These are phyloP conservation scores for Avicennia marina DNA, from an alignment of 257 asterid species.

Conservation along the genomic window DNA sequence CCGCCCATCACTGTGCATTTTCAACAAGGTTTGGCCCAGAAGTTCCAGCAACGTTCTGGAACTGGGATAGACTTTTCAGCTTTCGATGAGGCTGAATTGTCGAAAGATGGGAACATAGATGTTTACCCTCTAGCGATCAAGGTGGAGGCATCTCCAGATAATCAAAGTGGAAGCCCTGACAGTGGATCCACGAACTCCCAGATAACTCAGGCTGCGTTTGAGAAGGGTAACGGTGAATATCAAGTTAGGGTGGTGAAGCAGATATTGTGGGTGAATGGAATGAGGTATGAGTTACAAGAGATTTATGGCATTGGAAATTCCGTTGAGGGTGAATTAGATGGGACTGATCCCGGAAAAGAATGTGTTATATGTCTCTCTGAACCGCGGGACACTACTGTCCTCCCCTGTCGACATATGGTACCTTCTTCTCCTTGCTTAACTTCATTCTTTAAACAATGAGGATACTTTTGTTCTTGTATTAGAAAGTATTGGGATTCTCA, in stretches of 20 bases:
- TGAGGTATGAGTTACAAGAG: slow-evolving; percentile 88
- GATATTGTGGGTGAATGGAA: slow-evolving; percentile 81
- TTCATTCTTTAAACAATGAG: neutral
- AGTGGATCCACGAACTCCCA: slow-evolving; percentile 64
- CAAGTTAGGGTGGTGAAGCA: slow-evolving; percentile 86
- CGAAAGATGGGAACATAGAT: slow-evolving; percentile 55
- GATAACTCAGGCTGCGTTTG: slow-evolving; percentile 85
- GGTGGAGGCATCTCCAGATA: slow-evolving; percentile 62
- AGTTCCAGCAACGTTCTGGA: slow-evolving; percentile 80
- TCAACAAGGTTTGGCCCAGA: slow-evolving; percentile 75
- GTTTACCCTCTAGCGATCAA: slow-evolving; percentile 80
- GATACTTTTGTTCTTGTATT: neutral
- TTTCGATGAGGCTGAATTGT: slow-evolving; percentile 59
- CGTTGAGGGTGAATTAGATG: slow-evolving; percentile 64
- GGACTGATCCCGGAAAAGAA: slow-evolving; percentile 86
- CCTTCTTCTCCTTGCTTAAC: slow-evolving; percentile 2
- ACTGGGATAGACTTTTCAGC: slow-evolving; percentile 73
- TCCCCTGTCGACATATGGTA: slow-evolving; percentile 99
- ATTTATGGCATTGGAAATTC: slow-evolving; percentile 91
- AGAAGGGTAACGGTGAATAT: slow-evolving; percentile 81
- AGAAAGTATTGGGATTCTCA: too few relatives aligned
- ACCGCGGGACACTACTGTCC: slow-evolving; percentile 94
- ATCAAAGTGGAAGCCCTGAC: slow-evolving; percentile 34
- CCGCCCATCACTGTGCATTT: slow-evolving; percentile 71
- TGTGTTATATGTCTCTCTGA: slow-evolving; percentile 95